A percentile compares a stretch with the other conserved stretches of the same genome.
Evolutionary conservation across 2,329 filamentous ascomycete species (phyloP).

Genomic region (Fusarium globosum): DNA sequence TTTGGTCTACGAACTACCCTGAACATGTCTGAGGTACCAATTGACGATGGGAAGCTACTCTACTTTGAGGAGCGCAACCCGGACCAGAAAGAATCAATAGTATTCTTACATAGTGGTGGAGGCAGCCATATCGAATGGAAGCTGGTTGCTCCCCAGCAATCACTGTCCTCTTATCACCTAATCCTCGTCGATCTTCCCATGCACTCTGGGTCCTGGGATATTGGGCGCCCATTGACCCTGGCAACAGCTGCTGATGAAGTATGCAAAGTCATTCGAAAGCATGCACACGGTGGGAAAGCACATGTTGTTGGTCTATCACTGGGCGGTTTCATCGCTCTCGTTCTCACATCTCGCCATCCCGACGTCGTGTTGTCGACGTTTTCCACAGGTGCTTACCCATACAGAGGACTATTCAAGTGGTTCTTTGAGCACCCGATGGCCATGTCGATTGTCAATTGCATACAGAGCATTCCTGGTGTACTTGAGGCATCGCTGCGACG

Average conservation of each 20-base stretch:
- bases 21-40: neutral
- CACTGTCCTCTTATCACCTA: conserved; percentile 8
- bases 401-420: conserved; percentile 24
- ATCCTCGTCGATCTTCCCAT: conserved; percentile 24
- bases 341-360: conserved; percentile 2
- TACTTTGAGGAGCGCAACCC: neutral
- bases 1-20: neutral
- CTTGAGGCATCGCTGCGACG: neutral
- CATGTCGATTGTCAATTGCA: neutral
- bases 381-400: conserved; percentile 12
- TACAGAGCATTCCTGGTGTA: conserved; percentile 4
- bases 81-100: neutral
- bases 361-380: conserved; percentile 11
- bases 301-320: conserved; percentile 56
- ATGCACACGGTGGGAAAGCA: conserved; percentile 50
- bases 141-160: neutral
- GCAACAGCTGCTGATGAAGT: conserved; percentile 33
- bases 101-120: conserved; percentile 12
- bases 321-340: conserved; percentile 14
- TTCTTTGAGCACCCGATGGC: conserved; percentile 7
- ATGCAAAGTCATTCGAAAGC: conserved; percentile 47
- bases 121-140: conserved; percentile 24
- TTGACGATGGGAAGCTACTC: neutral
- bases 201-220: conserved; percentile 21
- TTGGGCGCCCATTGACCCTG: neutral